A percentile compares a stretch with the other conserved stretches of the same genome.
phyloP scores from a whole-genome alignment of 2,329 filamentous ascomycete genomes.

The Phialophora tarda region DNA sequence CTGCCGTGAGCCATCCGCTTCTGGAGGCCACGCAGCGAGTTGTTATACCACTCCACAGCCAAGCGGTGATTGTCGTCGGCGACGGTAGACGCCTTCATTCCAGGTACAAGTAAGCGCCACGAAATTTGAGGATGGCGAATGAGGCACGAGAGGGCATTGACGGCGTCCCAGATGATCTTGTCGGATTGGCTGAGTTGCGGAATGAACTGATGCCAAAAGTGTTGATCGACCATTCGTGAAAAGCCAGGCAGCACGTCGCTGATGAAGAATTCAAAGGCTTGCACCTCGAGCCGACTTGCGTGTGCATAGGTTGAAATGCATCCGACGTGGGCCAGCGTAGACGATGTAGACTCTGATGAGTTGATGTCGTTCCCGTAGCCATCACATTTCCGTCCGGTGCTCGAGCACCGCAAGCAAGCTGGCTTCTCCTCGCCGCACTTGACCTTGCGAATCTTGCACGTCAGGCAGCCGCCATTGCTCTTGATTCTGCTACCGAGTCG shows the following conservation, averaged over 20 bases:
- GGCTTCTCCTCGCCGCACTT: slow-evolving; percentile 41
- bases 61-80: slow-evolving; percentile 20
- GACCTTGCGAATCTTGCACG: slow-evolving; percentile 23
- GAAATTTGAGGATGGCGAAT: slow-evolving; percentile 23
- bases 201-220: slow-evolving; percentile 27
- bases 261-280: slow-evolving; percentile 30
- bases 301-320: slow-evolving; percentile 11
- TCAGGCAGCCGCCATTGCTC: slow-evolving; percentile 10
- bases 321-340: not conserved
- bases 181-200: slow-evolving; percentile 23
- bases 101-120: not conserved
- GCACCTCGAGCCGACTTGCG: slow-evolving; percentile 12
- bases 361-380: slow-evolving; percentile 13
- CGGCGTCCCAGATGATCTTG: slow-evolving; percentile 25
- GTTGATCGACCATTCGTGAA: slow-evolving; percentile 19
- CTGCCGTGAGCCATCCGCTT: slow-evolving; percentile 7
- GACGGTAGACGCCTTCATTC: not conserved
- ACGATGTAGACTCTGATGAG: not conserved
- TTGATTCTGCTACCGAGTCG: slow-evolving; percentile 15
- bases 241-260: slow-evolving; percentile 22
- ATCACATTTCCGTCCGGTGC: slow-evolving; percentile 37
- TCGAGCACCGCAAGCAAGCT: slow-evolving; percentile 34
- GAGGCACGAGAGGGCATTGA: slow-evolving; percentile 25
- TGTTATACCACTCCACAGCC: slow-evolving; percentile 25
- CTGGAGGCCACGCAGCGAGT: slow-evolving; percentile 22